Evolutionary conservation across 2,329 filamentous ascomycete species (phyloP).

Genomic region (Zymoseptoria passerinii): DNA sequence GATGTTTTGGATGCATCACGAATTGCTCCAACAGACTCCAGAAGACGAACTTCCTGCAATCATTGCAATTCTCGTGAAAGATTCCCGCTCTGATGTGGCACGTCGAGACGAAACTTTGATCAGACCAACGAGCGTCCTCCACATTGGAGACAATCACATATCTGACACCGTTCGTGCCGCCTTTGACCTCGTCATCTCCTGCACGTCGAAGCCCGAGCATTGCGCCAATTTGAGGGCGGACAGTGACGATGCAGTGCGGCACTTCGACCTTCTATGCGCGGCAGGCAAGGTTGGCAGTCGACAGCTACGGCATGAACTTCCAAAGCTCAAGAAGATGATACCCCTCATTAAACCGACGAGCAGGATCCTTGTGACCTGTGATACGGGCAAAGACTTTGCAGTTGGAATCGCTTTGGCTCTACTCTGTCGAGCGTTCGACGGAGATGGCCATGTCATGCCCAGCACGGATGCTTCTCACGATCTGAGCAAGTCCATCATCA

Average conservation of each 20-base stretch:
- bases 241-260: conserved; percentile 38
- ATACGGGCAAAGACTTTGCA: conserved; percentile 70
- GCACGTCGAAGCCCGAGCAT: conserved; percentile 34
- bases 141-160: conserved; percentile 27
- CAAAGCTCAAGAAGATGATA: conserved; percentile 39
- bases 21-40: conserved; percentile 50
- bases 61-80: conserved; percentile 39
- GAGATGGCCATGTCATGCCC: conserved; percentile 48
- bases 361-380: conserved; percentile 56
- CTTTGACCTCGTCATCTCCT: conserved; percentile 37
- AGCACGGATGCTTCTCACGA: neutral
- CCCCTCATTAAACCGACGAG: neutral
- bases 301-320: conserved; percentile 66
- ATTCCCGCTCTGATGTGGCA: conserved; percentile 5
- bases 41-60: conserved; percentile 56
- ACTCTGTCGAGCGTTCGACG: conserved; percentile 61
- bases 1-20: conserved; percentile 68
- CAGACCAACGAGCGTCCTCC: conserved; percentile 28
- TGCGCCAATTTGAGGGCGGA: conserved; percentile 33
- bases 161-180: conserved; percentile 31
- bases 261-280: conserved; percentile 55
- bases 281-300: conserved; percentile 71
- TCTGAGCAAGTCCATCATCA: conserved; percentile 65
- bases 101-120: conserved; percentile 31
- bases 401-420: conserved; percentile 69